Conservation (phyloP, 768 basidiomycete species). For the Rhizopogon sp. region DNA sequence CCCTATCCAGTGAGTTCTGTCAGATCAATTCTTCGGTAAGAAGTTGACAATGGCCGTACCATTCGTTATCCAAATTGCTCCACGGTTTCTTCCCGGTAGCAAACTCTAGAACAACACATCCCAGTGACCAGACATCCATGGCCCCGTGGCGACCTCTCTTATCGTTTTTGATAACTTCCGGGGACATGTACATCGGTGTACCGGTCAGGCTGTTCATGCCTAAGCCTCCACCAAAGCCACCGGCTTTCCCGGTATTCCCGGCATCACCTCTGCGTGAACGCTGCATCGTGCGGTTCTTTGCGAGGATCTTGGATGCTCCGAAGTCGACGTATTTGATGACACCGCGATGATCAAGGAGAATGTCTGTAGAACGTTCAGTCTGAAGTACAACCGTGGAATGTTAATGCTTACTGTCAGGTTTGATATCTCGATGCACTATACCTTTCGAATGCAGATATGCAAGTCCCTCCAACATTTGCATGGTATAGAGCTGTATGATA, state of each 20-base stretch:
- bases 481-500: slow-evolving; percentile 90
- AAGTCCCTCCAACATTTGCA: slow-evolving; percentile 95
- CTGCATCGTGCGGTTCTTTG: slow-evolving; percentile 80
- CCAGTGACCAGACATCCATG: slow-evolving; percentile 98
- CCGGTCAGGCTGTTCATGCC: slow-evolving; percentile 86
- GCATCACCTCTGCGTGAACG: slow-evolving; percentile 55
- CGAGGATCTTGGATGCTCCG: slow-evolving; percentile 94
- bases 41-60: slow-evolving; percentile 43
- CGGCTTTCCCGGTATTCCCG: slow-evolving; percentile 23
- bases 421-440: slow-evolving; percentile 95
- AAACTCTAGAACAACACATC: slow-evolving; percentile 96
- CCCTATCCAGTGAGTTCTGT: slow-evolving; percentile 46
- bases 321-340: slow-evolving; percentile 98
- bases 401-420: slow-evolving; percentile 85
- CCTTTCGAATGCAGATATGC: slow-evolving; percentile 90
- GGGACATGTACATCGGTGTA: slow-evolving; percentile 99
- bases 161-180: slow-evolving; percentile 96
- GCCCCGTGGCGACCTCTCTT: slow-evolving; percentile 84
- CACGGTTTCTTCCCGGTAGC: slow-evolving; percentile 97
- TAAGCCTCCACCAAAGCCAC: slow-evolving; percentile 32
- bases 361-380: slow-evolving; percentile 52
- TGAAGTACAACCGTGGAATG: background rate
- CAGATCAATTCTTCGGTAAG: background rate
- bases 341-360: slow-evolving; percentile 83
- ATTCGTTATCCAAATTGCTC: slow-evolving; percentile 99